Percentiles rank a stretch among this genome's conserved stretches.
Conservation (phyloP, 352 stramenopile genomes). For the Pilasporangium apinafurcum region DNA sequence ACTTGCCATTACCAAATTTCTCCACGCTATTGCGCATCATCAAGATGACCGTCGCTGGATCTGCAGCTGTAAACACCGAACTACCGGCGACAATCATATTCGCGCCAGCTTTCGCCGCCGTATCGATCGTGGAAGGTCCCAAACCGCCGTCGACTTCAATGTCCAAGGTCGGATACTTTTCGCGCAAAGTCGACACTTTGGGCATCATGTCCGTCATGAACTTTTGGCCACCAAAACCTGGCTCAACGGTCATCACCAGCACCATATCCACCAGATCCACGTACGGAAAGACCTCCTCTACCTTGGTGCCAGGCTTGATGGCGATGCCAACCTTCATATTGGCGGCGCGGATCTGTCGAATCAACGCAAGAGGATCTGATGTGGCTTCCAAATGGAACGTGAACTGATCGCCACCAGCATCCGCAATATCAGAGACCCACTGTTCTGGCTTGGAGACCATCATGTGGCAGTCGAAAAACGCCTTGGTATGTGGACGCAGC, state of each 20-base stretch:
- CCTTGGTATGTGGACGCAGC: constrained; percentile 78
- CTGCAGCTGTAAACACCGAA: constrained; percentile 86
- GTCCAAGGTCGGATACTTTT: constrained; percentile 90
- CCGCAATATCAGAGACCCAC: constrained; percentile 94
- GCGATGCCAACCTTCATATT: constrained; percentile 95
- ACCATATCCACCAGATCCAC: constrained; percentile 92
- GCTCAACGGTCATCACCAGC: constrained; percentile 98
- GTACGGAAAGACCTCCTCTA: constrained; percentile 81
- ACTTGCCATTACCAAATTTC: constrained; percentile 69
- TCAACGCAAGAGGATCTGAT: constrained; percentile 55
- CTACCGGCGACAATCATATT: constrained; percentile 97
- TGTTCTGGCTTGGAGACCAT: constrained; percentile 96
- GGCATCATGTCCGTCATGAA: constrained; percentile 97
- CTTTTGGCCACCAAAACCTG: constrained; percentile 94
- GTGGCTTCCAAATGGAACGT: constrained; percentile 95
- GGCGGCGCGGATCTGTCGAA: constrained; percentile 77
- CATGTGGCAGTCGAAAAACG: constrained; percentile 97
- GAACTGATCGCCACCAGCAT: constrained; percentile 93
- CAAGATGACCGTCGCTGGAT: constrained; percentile 69
- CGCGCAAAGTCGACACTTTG: constrained; percentile 88
- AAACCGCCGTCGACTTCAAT: constrained; percentile 98
- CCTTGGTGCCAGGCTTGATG: constrained; percentile 92
- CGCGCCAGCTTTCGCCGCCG: constrained; percentile 89
- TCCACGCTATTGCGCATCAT: constrained; percentile 83
- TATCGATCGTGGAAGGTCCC: constrained; percentile 90